Percentiles rank a stretch among this genome's conserved stretches.
Conservation (phyloP, 1,139 yeast genomes). For the Kluyveromyces sp. region DNA sequence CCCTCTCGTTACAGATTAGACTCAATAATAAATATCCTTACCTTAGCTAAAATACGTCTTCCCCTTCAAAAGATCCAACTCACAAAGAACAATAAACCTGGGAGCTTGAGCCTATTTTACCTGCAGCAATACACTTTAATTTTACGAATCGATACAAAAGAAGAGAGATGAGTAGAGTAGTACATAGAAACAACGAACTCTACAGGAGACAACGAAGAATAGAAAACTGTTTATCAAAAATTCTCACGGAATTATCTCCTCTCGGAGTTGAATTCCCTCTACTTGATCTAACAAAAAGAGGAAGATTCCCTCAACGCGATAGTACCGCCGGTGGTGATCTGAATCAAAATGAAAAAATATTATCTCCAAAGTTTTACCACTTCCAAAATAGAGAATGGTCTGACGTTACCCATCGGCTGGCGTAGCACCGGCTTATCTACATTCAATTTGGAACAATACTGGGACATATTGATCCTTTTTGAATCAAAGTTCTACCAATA, state of each 20-base stretch:
- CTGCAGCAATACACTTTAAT: too few species aligned
- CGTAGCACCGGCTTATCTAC: slow-evolving; percentile 1
- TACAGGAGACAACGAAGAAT: slow-evolving; percentile 1
- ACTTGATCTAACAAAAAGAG: not conserved
- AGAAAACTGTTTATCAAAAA: not conserved
- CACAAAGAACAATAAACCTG: too few species aligned
- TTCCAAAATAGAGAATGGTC: slow-evolving; percentile 3
- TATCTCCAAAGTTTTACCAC: not conserved
- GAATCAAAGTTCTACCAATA: slow-evolving; percentile 20
- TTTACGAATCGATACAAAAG: too few species aligned
- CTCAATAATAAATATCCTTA: too few species aligned
- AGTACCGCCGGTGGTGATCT: not conserved
- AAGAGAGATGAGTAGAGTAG: not conserved
- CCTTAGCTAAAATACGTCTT: too few species aligned
- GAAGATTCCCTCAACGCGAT: not conserved
- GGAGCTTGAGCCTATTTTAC: too few species aligned
- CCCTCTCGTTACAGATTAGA: too few species aligned
- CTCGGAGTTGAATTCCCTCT: slow-evolving; percentile 1
- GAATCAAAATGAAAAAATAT: not conserved
- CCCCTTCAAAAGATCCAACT: too few species aligned
- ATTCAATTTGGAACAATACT: slow-evolving; percentile 19
- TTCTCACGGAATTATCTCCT: not conserved
- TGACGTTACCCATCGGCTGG: slow-evolving; percentile 2
- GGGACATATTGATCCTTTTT: slow-evolving; percentile 26
- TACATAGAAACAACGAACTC: not conserved